Conservation (phyloP, 2,329 filamentous ascomycete species). For the Elsinoe ampelina region DNA sequence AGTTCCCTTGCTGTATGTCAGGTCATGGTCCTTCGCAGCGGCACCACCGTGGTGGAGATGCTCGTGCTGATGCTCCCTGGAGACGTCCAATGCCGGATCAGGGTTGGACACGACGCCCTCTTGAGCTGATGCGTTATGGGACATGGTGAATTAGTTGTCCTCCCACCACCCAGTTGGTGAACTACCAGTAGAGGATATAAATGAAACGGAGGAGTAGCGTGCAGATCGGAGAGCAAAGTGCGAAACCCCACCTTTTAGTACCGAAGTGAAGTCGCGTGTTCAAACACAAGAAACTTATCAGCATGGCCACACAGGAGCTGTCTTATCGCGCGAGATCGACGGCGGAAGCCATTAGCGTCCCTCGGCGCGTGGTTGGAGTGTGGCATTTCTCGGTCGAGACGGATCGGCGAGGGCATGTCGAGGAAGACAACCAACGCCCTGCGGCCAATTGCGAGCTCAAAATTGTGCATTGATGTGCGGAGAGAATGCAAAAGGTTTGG, state of each 20-base stretch:
- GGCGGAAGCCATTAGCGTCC: background rate
- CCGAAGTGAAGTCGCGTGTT: slow-evolving; percentile 3
- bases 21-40: slow-evolving; percentile 9
- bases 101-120: slow-evolving; percentile 6
- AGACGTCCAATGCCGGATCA: slow-evolving; percentile 29
- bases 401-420: background rate
- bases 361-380: slow-evolving; percentile 8
- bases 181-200: slow-evolving; percentile 1
- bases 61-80: slow-evolving; percentile 31
- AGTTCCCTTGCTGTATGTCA: slow-evolving; percentile 11
- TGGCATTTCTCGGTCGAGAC: slow-evolving; percentile 11
- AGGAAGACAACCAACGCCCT: slow-evolving; percentile 3
- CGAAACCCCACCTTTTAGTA: slow-evolving; percentile 6
- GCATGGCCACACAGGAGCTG: background rate
- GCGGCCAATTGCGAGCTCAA: slow-evolving; percentile 7
- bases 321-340: slow-evolving; percentile 11
- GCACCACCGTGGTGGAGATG: slow-evolving; percentile 29
- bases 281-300: slow-evolving; percentile 6
- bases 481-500: background rate
- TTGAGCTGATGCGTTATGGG: slow-evolving; percentile 14
- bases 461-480: background rate
- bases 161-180: slow-evolving; percentile 7
- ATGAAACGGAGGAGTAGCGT: background rate
- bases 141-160: slow-evolving; percentile 6
- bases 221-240: slow-evolving; percentile 2